Conservation (phyloP, 805 yeast genomes). For the Saccharomycopsis vini region DNA sequence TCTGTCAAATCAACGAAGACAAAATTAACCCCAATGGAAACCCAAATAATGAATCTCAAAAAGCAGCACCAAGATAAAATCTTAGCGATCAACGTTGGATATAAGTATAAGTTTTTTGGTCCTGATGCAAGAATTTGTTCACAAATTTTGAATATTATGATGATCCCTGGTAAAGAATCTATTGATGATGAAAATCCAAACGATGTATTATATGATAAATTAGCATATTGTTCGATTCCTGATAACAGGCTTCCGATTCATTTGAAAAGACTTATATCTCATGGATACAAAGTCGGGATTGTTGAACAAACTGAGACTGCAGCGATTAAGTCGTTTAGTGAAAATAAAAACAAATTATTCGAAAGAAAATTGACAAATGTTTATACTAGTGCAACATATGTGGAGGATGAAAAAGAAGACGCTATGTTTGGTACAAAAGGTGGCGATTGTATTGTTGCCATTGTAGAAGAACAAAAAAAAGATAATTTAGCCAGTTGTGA, state of each 20-base stretch:
- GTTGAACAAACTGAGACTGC: constrained; percentile 81
- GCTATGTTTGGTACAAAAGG: constrained; percentile 22
- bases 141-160: constrained; percentile 55
- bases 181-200: constrained; percentile 41
- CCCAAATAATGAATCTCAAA: constrained; percentile 66
- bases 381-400: constrained; percentile 77
- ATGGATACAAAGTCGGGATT: constrained; percentile 77
- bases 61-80: constrained; percentile 52
- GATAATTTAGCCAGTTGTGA: no score
- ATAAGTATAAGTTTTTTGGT: constrained; percentile 81
- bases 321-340: constrained; percentile 50
- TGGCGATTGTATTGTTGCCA: constrained; percentile 39
- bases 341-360: constrained; percentile 51
- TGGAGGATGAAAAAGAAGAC: constrained; percentile 35
- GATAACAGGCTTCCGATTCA: constrained; percentile 66
- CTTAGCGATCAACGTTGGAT: constrained; percentile 82
- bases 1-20: constrained; percentile 1
- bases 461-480: constrained; percentile 26
- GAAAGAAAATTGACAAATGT: constrained; percentile 59
- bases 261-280: constrained; percentile 58
- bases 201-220: constrained; percentile 43
- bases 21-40: constrained; percentile 68
- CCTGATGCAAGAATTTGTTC: constrained; percentile 73
- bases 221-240: constrained; percentile 84
- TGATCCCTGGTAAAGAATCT: constrained; percentile 58